phyloP scores from a whole-genome alignment of 2,329 filamentous ascomycete species.

The Penicillium sp. region DNA sequence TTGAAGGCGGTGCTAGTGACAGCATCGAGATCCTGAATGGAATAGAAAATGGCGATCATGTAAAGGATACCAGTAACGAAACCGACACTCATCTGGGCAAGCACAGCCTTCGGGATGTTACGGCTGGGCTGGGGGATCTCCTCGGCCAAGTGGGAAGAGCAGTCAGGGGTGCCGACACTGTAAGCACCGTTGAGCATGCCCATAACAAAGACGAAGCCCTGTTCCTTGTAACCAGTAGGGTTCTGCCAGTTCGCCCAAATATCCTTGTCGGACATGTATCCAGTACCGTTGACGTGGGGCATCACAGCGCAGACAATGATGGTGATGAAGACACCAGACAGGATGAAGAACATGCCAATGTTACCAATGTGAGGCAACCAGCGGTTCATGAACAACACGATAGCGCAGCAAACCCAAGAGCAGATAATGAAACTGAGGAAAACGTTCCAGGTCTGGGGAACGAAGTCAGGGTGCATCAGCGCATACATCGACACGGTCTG shows the following conservation, averaged over 20 bases:
- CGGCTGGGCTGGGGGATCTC: conserved; percentile 59
- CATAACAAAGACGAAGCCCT: conserved; percentile 66
- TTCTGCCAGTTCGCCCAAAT: conserved; percentile 62
- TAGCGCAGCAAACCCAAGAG: conserved; percentile 56
- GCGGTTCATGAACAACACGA: conserved; percentile 62
- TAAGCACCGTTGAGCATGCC: conserved; percentile 73
- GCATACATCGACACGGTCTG: conserved; percentile 65
- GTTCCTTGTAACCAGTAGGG: conserved; percentile 47
- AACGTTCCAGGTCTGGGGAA: conserved; percentile 59
- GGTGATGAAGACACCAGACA: conserved; percentile 57
- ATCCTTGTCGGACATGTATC: conserved; percentile 55
- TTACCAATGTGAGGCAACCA: conserved; percentile 57
- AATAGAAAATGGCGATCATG: conserved; percentile 57
- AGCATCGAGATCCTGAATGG: conserved; percentile 46
- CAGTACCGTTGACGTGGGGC: conserved; percentile 50
- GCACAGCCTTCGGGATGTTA: conserved; percentile 56
- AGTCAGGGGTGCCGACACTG: conserved; percentile 68
- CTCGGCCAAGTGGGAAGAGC: conserved; percentile 66
- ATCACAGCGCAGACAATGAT: conserved; percentile 59
- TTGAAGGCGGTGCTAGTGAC: conserved; percentile 36
- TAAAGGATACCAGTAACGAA: conserved; percentile 54
- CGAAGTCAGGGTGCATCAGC: conserved; percentile 60
- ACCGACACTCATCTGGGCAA: conserved; percentile 54
- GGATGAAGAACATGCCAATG: conserved; percentile 60
- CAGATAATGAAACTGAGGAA: conserved; percentile 62